Conservation (phyloP, 2,329 filamentous ascomycete genomes). For the Trichophyton schoenleinii region DNA sequence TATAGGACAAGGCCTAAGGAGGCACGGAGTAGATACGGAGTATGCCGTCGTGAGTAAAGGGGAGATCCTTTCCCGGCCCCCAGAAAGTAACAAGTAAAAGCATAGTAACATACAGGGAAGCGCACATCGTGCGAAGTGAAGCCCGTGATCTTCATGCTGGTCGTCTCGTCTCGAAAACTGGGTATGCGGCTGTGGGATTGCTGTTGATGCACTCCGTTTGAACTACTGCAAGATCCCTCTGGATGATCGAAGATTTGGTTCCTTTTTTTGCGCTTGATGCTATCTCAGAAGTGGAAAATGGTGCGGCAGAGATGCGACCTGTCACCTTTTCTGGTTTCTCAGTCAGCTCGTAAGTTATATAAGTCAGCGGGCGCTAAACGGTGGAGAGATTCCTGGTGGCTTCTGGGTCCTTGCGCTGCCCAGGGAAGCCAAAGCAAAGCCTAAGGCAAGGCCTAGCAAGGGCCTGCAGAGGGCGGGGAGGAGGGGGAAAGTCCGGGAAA, state of each 20-base stretch:
- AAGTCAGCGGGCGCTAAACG: conserved; percentile 1
- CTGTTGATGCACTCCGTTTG: not conserved
- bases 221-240: not conserved
- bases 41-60: no score
- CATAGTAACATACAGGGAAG: conserved; percentile 44
- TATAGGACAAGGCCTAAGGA: not conserved
- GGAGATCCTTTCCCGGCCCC: not conserved
- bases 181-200: not conserved
- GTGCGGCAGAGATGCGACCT: not conserved
- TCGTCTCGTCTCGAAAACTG: not conserved
- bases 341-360: not conserved
- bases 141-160: conserved; percentile 53
- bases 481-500: not conserved
- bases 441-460: not conserved
- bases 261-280: not conserved
- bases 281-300: not conserved
- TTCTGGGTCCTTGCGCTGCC: not conserved
- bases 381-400: not conserved
- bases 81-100: not conserved
- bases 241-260: not conserved
- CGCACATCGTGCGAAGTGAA: conserved; percentile 62
- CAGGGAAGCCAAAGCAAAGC: not conserved
- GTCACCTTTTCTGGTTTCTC: not conserved
- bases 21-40: not conserved
- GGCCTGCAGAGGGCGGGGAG: not conserved